Evolutionary conservation across 164 flowering plant species (phyloP).

Genomic region (Vitis amurensis): DNA sequence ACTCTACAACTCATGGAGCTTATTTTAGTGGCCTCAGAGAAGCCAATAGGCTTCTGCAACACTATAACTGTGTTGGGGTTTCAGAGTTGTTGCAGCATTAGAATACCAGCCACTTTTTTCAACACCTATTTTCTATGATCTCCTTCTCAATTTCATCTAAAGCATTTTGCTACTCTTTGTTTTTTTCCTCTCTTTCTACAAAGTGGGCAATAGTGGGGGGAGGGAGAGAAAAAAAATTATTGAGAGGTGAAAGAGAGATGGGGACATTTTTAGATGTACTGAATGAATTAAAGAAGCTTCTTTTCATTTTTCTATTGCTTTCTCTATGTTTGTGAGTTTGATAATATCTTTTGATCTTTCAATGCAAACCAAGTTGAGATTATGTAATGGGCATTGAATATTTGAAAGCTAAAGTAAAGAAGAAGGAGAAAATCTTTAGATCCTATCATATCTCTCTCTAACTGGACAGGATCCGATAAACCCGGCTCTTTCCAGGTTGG

Average conservation of each 20-base stretch:
- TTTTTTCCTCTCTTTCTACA: slow-evolving; percentile 19
- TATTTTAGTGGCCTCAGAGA: slow-evolving; percentile 95
- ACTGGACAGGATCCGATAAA: slow-evolving; percentile 40
- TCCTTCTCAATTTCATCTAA: slow-evolving; percentile 14
- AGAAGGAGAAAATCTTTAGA: slow-evolving; percentile 20
- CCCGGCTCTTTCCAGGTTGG: slow-evolving; percentile 38
- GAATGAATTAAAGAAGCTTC: slow-evolving; percentile 33
- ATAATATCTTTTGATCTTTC: slow-evolving; percentile 15
- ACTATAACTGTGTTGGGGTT: slow-evolving; percentile 50
- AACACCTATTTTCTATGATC: slow-evolving; percentile 7
- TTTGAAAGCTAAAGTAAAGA: slow-evolving; percentile 15
- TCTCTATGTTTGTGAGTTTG: slow-evolving; percentile 11
- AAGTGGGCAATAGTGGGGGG: slow-evolving; percentile 5
- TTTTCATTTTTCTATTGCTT: slow-evolving; percentile 17
- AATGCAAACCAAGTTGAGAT: slow-evolving; percentile 22
- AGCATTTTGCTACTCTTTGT: not conserved
- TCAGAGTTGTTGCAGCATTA: slow-evolving; percentile 15
- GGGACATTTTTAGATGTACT: slow-evolving; percentile 30
- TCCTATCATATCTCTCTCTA: slow-evolving; percentile 11
- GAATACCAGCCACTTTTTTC: slow-evolving; percentile 2
- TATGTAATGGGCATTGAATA: slow-evolving; percentile 14
- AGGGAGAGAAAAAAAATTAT: not conserved
- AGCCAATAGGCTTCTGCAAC: slow-evolving; percentile 92
- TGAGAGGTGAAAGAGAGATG: slow-evolving; percentile 18
- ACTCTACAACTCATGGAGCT: slow-evolving; percentile 99